Evolutionary conservation across 345 rosid species (phyloP), one percentile per base, ranked within the genome.

Genomic region (Camelina neglecta): DNA sequence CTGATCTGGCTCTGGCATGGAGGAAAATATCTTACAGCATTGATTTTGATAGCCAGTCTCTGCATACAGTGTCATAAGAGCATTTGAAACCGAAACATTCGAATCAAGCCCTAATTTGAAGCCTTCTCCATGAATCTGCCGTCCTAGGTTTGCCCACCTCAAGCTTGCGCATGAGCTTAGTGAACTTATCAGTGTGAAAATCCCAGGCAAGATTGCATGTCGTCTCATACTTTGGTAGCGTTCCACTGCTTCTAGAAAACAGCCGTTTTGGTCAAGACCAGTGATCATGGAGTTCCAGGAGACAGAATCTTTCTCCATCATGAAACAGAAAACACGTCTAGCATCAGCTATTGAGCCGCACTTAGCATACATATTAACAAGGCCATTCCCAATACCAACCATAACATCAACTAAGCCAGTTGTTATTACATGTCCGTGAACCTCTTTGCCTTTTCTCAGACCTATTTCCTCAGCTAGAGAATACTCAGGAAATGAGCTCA

Each of bases 221-320:
- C 73, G 81, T 77, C 84, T 85, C 98, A 93, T 91, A 60, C 69
- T 54, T 57, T 58, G 72, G 79, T 88, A 88, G 80, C 72, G 69
- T 56, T 62, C 75, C 16, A 75, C 65, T 8, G 98, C 92, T 74
- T 86, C 92, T 81, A 83, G 81, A 71, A 85, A 88, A 81, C 80
- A 77, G 56, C 82, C 87, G 68, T 87, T 91, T 79, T 91, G 98
- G 77, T 91, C 93, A 58, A 93, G 86, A 73, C 88, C 97, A 64
- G 97, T 85, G 81, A 91, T 93, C 85, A 90, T 85, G 63, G 93
- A 84, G 81, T 91, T 93, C 97, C 98, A 93, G 24, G 98, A 90
- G 76, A 93, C 88, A 3, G 81, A 82, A 87, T 93, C 98, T 79
- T 79, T 93, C 55, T 84, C 80, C 63, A 16, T 68, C 94, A 88